Evolutionary conservation across 176 grass and related monocot species (phyloP).

Genomic region (Aegilops longissima): DNA sequence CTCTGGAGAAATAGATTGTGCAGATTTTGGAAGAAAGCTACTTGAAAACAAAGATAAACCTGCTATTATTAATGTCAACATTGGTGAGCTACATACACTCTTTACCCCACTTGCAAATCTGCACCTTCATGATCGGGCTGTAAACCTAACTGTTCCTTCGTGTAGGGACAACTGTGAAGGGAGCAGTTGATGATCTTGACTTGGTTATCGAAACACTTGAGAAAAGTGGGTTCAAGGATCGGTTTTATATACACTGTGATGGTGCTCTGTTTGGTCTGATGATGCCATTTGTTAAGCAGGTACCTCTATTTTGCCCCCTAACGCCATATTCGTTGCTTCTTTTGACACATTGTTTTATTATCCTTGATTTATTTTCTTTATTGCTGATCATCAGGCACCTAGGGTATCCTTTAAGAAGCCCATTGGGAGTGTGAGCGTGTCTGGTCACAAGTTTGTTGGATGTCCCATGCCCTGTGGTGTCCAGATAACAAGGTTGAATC

Average conservation of each 20-base stretch:
- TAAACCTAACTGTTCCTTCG: background rate
- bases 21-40: constrained; percentile 40
- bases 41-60: constrained; percentile 56
- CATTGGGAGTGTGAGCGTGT: constrained; percentile 61
- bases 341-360: background rate
- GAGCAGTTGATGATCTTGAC: constrained; percentile 75
- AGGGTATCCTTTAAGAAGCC: constrained; percentile 70
- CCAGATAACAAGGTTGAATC: constrained; percentile 52
- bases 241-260: constrained; percentile 77
- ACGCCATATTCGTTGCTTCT: background rate
- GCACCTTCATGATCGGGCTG: background rate
- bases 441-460: constrained; percentile 68
- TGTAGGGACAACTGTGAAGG: constrained; percentile 70
- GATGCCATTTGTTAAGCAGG: constrained; percentile 70
- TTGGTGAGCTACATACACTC: constrained; percentile 38
- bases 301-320: constrained; percentile 22
- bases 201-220: constrained; percentile 61
- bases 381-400: constrained; percentile 44
- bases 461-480: constrained; percentile 77
- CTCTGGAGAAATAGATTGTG: constrained; percentile 63
- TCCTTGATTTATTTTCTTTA: background rate
- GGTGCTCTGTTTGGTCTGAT: constrained; percentile 72
- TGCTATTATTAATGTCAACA: constrained; percentile 71
- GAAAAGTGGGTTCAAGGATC: constrained; percentile 47
- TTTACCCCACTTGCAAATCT: background rate